Evolutionary conservation across 164 flowering plant species (phyloP).

Genomic region (Chimonanthus praecox): DNA sequence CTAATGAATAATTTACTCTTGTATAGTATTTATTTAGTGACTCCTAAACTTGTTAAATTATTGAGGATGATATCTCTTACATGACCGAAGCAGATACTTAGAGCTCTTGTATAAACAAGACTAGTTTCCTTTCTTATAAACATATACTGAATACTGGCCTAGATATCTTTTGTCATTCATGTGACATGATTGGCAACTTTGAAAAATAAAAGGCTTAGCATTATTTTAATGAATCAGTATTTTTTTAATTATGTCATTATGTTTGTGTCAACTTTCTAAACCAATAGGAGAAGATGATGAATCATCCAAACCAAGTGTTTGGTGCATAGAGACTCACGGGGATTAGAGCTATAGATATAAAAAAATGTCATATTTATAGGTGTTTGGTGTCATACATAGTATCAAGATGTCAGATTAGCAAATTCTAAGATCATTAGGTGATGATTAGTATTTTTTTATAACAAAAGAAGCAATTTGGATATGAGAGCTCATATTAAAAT

Average conservation of each 20-base stretch:
- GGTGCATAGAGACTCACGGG: neutral
- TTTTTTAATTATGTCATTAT: neutral
- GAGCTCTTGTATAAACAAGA: neutral
- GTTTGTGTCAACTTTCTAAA: neutral
- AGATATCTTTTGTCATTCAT: neutral
- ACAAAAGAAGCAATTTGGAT: neutral
- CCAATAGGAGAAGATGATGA: neutral
- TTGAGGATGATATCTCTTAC: neutral
- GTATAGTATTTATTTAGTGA: neutral
- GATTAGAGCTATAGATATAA: neutral
- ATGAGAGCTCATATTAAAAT: neutral
- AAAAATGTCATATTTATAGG: neutral
- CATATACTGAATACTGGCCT: neutral
- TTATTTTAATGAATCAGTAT: neutral
- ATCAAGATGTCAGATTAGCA: neutral
- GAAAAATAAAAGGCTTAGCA: neutral
- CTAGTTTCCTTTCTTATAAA: neutral
- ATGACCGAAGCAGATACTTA: neutral
- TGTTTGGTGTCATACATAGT: neutral
- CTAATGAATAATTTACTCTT: neutral
- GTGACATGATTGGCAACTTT: neutral
- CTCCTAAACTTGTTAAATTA: neutral
- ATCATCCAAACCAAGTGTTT: neutral
- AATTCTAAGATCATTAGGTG: neutral
- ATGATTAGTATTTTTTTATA: neutral